These are phyloP conservation scores for Pogostemon cablin DNA, from an alignment of 257 asterid genomes.

Conservation along the genomic window DNA sequence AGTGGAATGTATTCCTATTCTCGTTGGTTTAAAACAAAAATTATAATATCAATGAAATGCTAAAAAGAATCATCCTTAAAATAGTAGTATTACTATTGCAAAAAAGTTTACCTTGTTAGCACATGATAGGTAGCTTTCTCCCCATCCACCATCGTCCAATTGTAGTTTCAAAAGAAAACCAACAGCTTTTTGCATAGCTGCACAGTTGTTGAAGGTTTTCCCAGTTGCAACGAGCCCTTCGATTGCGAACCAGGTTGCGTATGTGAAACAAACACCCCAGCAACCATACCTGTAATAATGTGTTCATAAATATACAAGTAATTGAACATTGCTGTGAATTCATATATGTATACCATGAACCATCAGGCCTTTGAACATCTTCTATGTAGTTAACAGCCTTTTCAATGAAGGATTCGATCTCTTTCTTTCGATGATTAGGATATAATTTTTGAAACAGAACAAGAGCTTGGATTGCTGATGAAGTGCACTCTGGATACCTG, in stretches of 20 bases:
- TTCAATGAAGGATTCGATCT: slow-evolving; percentile 22
- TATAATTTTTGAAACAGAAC: neutral
- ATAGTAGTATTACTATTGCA: too few species aligned
- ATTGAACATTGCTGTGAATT: neutral
- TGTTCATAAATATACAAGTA: neutral
- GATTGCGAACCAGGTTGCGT: slow-evolving; percentile 79
- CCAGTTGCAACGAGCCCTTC: slow-evolving; percentile 77
- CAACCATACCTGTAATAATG: slow-evolving; percentile 55
- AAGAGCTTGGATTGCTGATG: slow-evolving; percentile 3
- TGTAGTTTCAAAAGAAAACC: slow-evolving; percentile 60
- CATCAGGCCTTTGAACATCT: slow-evolving; percentile 54
- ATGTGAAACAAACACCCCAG: slow-evolving; percentile 83
- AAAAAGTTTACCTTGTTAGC: slow-evolving; percentile 55
- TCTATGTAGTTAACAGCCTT: slow-evolving; percentile 49
- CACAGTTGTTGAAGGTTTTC: slow-evolving; percentile 48
- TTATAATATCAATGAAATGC: too few species aligned
- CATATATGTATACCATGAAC: slow-evolving; percentile 54
- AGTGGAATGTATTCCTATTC: slow-evolving; percentile 59
- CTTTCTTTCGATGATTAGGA: neutral
- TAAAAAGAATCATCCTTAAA: too few species aligned
- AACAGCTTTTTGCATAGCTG: slow-evolving; percentile 57
- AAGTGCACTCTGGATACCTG: neutral
- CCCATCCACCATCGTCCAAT: slow-evolving; percentile 78
- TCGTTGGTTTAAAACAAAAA: neutral
- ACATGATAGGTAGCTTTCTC: slow-evolving; percentile 80